A percentile compares a stretch with the other conserved stretches of the same genome.
phyloP scores from a whole-genome alignment of 306 rosid genomes.

The Prunus padus region DNA sequence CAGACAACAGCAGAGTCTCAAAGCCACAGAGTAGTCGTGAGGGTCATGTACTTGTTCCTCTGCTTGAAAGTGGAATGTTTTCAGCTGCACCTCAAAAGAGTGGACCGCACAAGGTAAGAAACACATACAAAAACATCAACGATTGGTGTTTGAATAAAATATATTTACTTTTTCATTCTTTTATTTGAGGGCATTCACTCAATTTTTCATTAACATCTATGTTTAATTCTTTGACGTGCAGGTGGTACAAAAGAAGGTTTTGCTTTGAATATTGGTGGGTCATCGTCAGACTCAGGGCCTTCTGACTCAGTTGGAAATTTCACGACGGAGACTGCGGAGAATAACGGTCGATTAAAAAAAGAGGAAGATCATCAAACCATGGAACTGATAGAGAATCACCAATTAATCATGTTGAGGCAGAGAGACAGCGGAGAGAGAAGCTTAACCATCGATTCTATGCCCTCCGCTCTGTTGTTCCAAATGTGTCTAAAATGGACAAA shows the following conservation, averaged over 20 bases:
- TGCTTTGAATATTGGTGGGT: not conserved
- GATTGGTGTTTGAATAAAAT: not conserved
- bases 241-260: not conserved
- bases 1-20: slow-evolving; percentile 10
- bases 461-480: slow-evolving; percentile 63
- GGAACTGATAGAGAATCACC: slow-evolving; percentile 7
- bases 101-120: slow-evolving; percentile 11
- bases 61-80: not conserved
- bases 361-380: slow-evolving; percentile 17
- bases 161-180: not conserved
- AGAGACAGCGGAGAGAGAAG: slow-evolving; percentile 54
- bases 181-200: not conserved
- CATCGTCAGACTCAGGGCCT: slow-evolving; percentile 31
- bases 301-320: not conserved
- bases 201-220: not conserved
- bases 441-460: slow-evolving; percentile 63
- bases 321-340: slow-evolving; percentile 9
- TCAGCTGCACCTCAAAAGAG: not conserved
- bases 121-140: not conserved
- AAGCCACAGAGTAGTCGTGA: not conserved
- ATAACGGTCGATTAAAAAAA: slow-evolving; percentile 6
- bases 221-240: not conserved
- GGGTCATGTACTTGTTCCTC: slow-evolving; percentile 6
- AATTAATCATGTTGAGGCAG: slow-evolving; percentile 58
- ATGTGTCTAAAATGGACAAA: slow-evolving; percentile 74